phyloP scores from a whole-genome alignment of 768 basidiomycete species.

The Leccinum ochraceum region DNA sequence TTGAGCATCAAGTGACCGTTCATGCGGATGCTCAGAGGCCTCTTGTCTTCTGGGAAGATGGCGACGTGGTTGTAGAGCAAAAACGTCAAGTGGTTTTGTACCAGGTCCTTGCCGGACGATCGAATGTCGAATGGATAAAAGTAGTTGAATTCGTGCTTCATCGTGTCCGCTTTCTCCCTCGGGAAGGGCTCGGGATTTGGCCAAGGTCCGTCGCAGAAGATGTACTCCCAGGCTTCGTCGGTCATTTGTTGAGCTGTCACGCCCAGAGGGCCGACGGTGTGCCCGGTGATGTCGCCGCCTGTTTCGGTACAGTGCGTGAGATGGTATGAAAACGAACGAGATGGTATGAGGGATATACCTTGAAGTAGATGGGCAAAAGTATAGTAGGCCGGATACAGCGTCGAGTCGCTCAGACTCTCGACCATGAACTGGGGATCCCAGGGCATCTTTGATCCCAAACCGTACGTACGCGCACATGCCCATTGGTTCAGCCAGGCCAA shows the following conservation, averaged over 20 bases:
- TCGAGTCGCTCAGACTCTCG: slow-evolving; percentile 95
- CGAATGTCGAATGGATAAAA: slow-evolving; percentile 99
- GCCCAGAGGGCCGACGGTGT: slow-evolving; percentile 22
- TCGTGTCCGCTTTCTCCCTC: slow-evolving; percentile 74
- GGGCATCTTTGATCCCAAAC: slow-evolving; percentile 91
- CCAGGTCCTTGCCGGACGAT: slow-evolving; percentile 96
- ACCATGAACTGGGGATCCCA: slow-evolving; percentile 98
- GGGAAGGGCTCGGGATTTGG: slow-evolving; percentile 65
- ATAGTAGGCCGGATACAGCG: slow-evolving; percentile 98
- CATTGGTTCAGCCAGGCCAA: slow-evolving; percentile 96
- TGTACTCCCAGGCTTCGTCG: slow-evolving; percentile 96
- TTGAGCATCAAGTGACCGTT: slow-evolving; percentile 98
- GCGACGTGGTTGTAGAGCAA: slow-evolving; percentile 95
- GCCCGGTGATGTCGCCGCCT: no score
- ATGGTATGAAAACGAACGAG: not conserved
- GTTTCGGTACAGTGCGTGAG: no score
- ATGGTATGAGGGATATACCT: slow-evolving; percentile 47
- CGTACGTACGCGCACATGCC: slow-evolving; percentile 99
- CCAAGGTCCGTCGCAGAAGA: slow-evolving; percentile 79
- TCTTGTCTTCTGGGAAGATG: slow-evolving; percentile 82
- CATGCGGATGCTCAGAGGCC: slow-evolving; percentile 89
- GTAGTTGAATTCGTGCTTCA: slow-evolving; percentile 92
- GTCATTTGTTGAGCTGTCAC: slow-evolving; percentile 92
- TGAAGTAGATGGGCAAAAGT: slow-evolving; percentile 92
- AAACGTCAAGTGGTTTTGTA: slow-evolving; percentile 95